Conservation (phyloP, 345 rosid species). For the Pistacia integerrima region DNA sequence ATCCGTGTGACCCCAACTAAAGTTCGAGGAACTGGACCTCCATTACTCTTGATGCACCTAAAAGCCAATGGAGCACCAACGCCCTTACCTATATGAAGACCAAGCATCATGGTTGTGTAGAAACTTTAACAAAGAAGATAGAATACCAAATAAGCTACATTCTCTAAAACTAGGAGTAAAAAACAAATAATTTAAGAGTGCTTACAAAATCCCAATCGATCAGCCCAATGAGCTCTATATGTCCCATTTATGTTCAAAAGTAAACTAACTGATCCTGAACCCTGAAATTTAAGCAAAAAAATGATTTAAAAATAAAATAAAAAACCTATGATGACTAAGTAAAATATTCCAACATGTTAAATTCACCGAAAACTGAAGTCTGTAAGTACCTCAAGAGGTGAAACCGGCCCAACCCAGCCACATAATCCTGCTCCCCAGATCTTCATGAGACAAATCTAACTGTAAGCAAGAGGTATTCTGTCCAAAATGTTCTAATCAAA, state of each 20-base stretch:
- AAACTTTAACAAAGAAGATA: conserved; percentile 17
- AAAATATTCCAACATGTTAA: conserved; percentile 19
- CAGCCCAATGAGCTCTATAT: conserved; percentile 95
- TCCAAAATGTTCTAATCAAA: neutral
- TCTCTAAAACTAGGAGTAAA: conserved; percentile 14
- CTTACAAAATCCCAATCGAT: conserved; percentile 91
- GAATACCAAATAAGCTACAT: conserved; percentile 20
- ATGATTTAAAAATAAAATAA: neutral
- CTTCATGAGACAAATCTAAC: conserved; percentile 47
- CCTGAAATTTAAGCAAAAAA: conserved; percentile 51
- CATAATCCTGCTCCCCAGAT: conserved; percentile 80
- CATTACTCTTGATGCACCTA: conserved; percentile 84
- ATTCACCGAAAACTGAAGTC: conserved; percentile 21
- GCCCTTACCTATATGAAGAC: conserved; percentile 58
- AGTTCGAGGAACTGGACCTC: conserved; percentile 82
- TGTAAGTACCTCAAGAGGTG: conserved; percentile 80
- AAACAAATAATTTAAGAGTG: conserved; percentile 22
- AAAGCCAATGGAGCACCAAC: conserved; percentile 73
- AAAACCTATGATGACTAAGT: conserved; percentile 18
- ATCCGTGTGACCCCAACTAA: conserved; percentile 84
- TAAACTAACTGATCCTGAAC: conserved; percentile 53
- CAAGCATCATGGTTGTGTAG: conserved; percentile 2
- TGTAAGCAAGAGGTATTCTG: conserved; percentile 25
- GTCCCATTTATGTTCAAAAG: conserved; percentile 87
- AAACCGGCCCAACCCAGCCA: conserved; percentile 87